Evolutionary conservation across 2,329 filamentous ascomycete genomes (phyloP).

Genomic region (Nemania sp.): DNA sequence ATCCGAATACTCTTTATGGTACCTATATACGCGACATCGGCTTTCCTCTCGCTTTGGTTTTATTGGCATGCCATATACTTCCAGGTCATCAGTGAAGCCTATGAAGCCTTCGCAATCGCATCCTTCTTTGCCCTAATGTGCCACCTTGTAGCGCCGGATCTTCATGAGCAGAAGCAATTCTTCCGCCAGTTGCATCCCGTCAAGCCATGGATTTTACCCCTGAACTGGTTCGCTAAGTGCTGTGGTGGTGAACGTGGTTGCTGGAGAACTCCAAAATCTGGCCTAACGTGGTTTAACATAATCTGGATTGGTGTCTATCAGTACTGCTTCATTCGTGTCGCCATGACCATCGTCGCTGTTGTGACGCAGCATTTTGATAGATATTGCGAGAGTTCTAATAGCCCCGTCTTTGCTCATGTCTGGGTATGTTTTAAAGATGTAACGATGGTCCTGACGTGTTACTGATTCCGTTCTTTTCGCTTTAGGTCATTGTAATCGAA

Average conservation of each 20-base stretch:
- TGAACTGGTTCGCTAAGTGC: constrained; percentile 77
- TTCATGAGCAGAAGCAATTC: constrained; percentile 85
- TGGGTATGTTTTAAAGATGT: constrained; percentile 68
- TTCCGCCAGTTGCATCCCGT: constrained; percentile 76
- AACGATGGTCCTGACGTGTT: not conserved
- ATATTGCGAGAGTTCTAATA: constrained; percentile 84
- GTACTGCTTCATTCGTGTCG: constrained; percentile 83
- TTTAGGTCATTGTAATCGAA: constrained; percentile 74
- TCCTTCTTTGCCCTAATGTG: constrained; percentile 88
- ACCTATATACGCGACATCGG: constrained; percentile 80
- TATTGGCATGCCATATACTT: constrained; percentile 86
- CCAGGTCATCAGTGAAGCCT: constrained; percentile 83
- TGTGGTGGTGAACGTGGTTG: constrained; percentile 76
- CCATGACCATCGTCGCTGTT: constrained; percentile 83
- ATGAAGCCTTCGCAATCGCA: constrained; percentile 89
- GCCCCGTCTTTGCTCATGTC: constrained; percentile 82
- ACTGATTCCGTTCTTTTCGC: not conserved
- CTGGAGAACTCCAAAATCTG: constrained; percentile 81
- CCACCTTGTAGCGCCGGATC: constrained; percentile 80
- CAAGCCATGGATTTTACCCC: constrained; percentile 79
- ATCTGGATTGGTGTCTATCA: constrained; percentile 87
- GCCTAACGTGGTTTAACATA: constrained; percentile 91
- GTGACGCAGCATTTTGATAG: constrained; percentile 74
- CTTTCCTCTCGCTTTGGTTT: constrained; percentile 78
- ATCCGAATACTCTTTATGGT: constrained; percentile 92